A percentile compares a stretch with the other conserved stretches of the same genome.
Evolutionary conservation across 176 grass and related monocot genomes (phyloP).

Genomic region (Cymbopogon citratus): DNA sequence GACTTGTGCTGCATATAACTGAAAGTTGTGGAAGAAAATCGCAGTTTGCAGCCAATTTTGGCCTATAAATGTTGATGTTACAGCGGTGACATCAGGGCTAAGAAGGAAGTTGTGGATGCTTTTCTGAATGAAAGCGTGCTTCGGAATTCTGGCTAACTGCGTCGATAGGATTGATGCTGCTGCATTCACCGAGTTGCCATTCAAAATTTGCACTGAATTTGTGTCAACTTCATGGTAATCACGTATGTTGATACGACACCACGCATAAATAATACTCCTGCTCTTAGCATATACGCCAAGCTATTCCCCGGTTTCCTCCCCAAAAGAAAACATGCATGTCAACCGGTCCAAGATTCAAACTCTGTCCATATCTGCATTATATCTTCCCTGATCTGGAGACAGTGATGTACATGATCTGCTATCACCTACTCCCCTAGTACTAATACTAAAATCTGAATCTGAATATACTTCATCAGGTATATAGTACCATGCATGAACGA

Average conservation of each 20-base stretch:
- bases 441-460: neutral
- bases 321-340: neutral
- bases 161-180: neutral
- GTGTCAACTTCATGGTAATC: neutral
- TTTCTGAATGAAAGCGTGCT: neutral
- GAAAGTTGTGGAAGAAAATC: neutral
- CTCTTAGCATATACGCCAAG: neutral
- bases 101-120: neutral
- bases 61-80: constrained; percentile 19
- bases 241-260: neutral
- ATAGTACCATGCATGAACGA: neutral
- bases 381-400: neutral
- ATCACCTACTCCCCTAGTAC: neutral
- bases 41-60: neutral
- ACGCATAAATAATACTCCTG: neutral
- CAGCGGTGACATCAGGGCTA: constrained; percentile 1
- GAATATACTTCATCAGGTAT: neutral
- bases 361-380: neutral
- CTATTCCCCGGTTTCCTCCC: neutral
- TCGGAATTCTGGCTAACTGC: neutral
- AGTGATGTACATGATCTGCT: neutral
- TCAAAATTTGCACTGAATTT: neutral
- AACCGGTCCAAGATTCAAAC: neutral
- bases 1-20: neutral
- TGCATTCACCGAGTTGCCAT: neutral